Conservation (phyloP, 768 basidiomycete species). For the Trametes cubensis region DNA sequence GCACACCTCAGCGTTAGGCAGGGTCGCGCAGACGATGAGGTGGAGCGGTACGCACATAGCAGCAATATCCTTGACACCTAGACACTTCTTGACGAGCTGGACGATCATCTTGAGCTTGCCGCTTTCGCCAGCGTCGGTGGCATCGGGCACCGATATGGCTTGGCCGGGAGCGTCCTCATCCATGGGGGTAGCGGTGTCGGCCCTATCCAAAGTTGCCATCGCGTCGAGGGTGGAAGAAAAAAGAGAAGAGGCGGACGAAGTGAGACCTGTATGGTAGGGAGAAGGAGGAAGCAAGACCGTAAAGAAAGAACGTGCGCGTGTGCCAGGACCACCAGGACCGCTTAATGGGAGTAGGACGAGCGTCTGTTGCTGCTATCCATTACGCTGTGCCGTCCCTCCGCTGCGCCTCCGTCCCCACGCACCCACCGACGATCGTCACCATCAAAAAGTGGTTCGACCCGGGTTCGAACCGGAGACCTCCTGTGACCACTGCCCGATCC, state of each 20-base stretch:
- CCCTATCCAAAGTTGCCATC: constrained; percentile 20
- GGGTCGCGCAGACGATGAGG: constrained; percentile 5
- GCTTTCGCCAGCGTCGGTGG: constrained; percentile 76
- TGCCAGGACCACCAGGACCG: not conserved
- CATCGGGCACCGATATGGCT: constrained; percentile 70
- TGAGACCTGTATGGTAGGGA: not conserved
- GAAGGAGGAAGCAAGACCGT: not conserved
- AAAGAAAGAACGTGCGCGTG: constrained; percentile 22
- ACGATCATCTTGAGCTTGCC: constrained; percentile 95
- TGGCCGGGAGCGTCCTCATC: constrained; percentile 39
- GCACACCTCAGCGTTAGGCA: constrained; percentile 2
- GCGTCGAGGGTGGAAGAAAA: not conserved
- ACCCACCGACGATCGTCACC: not conserved
- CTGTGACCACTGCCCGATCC: constrained; percentile 16
- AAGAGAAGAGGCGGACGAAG: not conserved
- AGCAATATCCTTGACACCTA: constrained; percentile 95
- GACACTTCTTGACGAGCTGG: constrained; percentile 84
- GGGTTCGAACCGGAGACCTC: constrained; percentile 35
- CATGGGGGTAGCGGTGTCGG: constrained; percentile 18
- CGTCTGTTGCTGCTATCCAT: constrained; percentile 1
- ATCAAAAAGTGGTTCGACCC: constrained; percentile 29
- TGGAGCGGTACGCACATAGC: constrained; percentile 67
- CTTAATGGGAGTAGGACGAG: constrained; percentile 1
- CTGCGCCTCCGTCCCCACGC: not conserved
- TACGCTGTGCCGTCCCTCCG: not conserved